A percentile compares a stretch with the other conserved stretches of the same genome.
Evolutionary conservation across 2,329 filamentous ascomycete genomes (phyloP).

Genomic region (Pezicula radicicola): DNA sequence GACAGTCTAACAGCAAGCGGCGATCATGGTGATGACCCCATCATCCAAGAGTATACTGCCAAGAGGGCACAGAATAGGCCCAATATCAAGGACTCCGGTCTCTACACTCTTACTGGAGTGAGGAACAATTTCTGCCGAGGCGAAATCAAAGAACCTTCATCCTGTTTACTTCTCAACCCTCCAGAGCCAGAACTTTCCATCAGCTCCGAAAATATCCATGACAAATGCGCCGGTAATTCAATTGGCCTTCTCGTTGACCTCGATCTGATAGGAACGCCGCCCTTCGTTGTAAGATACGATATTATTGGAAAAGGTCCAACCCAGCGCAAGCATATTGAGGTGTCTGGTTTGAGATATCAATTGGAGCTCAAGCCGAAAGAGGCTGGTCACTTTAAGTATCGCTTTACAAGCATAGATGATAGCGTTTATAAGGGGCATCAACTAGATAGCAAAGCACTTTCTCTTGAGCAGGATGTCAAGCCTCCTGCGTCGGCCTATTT

Average conservation of each 20-base stretch:
- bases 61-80: slow-evolving; percentile 63
- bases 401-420: slow-evolving; percentile 79
- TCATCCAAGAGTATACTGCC: slow-evolving; percentile 55
- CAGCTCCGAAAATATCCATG: slow-evolving; percentile 76
- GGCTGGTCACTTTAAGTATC: slow-evolving; percentile 84
- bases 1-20: slow-evolving; percentile 66
- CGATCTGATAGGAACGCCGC: slow-evolving; percentile 87
- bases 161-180: slow-evolving; percentile 89
- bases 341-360: slow-evolving; percentile 76
- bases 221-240: slow-evolving; percentile 92
- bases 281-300: slow-evolving; percentile 80
- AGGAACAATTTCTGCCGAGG: slow-evolving; percentile 79
- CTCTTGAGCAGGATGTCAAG: slow-evolving; percentile 86
- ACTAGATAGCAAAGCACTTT: slow-evolving; percentile 57
- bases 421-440: slow-evolving; percentile 70
- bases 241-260: slow-evolving; percentile 87
- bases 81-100: slow-evolving; percentile 70
- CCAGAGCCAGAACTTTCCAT: slow-evolving; percentile 78
- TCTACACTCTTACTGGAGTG: slow-evolving; percentile 82
- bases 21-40: slow-evolving; percentile 61
- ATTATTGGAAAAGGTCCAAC: slow-evolving; percentile 59
- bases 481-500: slow-evolving; percentile 83
- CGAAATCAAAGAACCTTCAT: slow-evolving; percentile 88
- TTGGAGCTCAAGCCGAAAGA: slow-evolving; percentile 77
- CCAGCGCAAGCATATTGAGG: slow-evolving; percentile 38